These are phyloP conservation scores for Flaveria trinervia DNA, from an alignment of 129 eudicot species.

Conservation along the genomic window DNA sequence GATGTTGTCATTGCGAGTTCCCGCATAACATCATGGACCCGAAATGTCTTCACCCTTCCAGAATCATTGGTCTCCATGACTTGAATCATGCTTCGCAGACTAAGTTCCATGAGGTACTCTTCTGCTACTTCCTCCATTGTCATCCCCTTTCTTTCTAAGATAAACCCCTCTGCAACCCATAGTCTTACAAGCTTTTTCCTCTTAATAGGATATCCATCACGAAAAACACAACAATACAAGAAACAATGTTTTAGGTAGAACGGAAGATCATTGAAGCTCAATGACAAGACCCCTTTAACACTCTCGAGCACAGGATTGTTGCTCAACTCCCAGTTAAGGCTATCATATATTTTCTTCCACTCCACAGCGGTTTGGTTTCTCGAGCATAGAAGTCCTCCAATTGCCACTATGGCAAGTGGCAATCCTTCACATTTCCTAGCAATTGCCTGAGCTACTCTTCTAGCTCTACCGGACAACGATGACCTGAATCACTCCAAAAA, in stretches of 20 bases:
- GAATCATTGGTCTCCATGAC: constrained; percentile 53
- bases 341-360: constrained; percentile 58
- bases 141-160: constrained; percentile 49
- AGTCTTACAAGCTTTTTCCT: constrained; percentile 63
- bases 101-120: constrained; percentile 58
- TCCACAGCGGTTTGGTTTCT: constrained; percentile 44
- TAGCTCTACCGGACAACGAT: constrained; percentile 53
- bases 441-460: constrained; percentile 43
- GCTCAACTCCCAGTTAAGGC: constrained; percentile 58
- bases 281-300: constrained; percentile 50
- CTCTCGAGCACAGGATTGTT: constrained; percentile 49
- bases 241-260: constrained; percentile 62
- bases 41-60: constrained; percentile 55
- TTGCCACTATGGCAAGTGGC: constrained; percentile 70
- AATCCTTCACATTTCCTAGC: constrained; percentile 60
- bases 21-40: constrained; percentile 56
- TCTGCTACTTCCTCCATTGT: constrained; percentile 66
- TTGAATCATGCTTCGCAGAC: constrained; percentile 62
- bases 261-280: constrained; percentile 60
- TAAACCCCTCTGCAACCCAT: constrained; percentile 72
- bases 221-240: constrained; percentile 64
- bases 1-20: constrained; percentile 50
- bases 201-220: constrained; percentile 49
- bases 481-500: constrained; percentile 47
- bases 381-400: constrained; percentile 57